Base-by-base conservation (phyloP, 2,329 filamentous ascomycete species). In the Aspergillus sp. region DNA sequence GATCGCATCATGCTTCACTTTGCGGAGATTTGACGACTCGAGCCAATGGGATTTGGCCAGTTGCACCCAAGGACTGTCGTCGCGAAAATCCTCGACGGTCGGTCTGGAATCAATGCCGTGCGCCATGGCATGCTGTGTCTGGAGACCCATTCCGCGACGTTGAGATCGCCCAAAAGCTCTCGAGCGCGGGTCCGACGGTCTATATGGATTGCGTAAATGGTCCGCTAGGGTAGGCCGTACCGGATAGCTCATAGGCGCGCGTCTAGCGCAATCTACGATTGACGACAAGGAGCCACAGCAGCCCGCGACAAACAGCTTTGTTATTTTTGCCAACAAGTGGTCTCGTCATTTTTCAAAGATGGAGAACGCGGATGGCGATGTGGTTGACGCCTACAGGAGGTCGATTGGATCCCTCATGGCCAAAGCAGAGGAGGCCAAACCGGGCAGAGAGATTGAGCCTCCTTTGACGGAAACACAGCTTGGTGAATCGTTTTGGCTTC, bases 41-140 rank as follows among this genome's bases (percentile, higher is more conserved):
- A 97, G 82, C 95, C 95, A 99, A 78, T 94, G 85, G 77, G 91
- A 88, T 72, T 89, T 87, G 64, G 95, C 95, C 66, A 97, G 82
- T 75, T 90, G 80, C 63, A 86, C 85, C 78, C 86, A 85, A 65
- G 82, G 70, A 65, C 72, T 79, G 57, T 78, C 76, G 60, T 76
- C 76, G 62, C 75, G 76, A 59, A 79, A 74, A 65, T 80, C 78
- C 63, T 76, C 77, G 63, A 78, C 77, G 15, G 76, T 78, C 52
- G 78, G 77, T 68, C 75, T 71, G 63, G 74, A 74, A 69, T 81
- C 79, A 60, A 76, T 72, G 69, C 72, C 75, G 62, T 77, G 85
- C 71, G 89, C 88, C 79, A 92, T 92, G 67, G 85, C 74, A 71
- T 77, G 73, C 69, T 73, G 72, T 65, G 76, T 76, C 71, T 78